Evolutionary conservation across 192 early-diverging fungal species (phyloP).

Genomic region (Coemansia asiatica): DNA sequence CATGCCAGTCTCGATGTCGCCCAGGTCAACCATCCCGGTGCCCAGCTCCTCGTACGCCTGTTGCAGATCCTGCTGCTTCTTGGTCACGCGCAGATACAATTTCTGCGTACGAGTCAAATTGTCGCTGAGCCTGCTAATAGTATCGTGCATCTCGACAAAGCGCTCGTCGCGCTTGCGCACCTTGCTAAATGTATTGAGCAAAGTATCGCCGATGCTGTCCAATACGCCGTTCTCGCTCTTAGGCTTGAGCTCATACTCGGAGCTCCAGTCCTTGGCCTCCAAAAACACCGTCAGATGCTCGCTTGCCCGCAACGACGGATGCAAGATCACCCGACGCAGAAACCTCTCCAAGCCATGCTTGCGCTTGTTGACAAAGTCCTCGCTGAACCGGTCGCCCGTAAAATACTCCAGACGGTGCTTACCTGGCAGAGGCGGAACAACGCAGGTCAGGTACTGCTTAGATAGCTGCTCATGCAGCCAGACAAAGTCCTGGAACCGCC

Average conservation of each 20-base stretch:
- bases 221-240: slow-evolving; percentile 64
- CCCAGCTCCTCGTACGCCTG: slow-evolving; percentile 79
- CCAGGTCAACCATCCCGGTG: slow-evolving; percentile 71
- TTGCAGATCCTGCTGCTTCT: slow-evolving; percentile 77
- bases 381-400: slow-evolving; percentile 90
- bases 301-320: slow-evolving; percentile 76
- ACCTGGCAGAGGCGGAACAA: slow-evolving; percentile 87
- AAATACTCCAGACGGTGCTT: slow-evolving; percentile 93
- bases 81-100: slow-evolving; percentile 71
- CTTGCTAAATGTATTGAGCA: slow-evolving; percentile 89
- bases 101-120: slow-evolving; percentile 86
- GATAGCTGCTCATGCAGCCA: slow-evolving; percentile 77
- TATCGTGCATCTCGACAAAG: slow-evolving; percentile 81
- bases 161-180: slow-evolving; percentile 84
- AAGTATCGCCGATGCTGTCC: slow-evolving; percentile 78
- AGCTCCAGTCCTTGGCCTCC: slow-evolving; percentile 76
- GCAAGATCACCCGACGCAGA: slow-evolving; percentile 74
- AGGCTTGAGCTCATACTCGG: slow-evolving; percentile 57
- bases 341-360: slow-evolving; percentile 78
- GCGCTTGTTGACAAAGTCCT: slow-evolving; percentile 87
- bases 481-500: slow-evolving; percentile 94
- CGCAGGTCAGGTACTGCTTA: slow-evolving; percentile 75
- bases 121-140: slow-evolving; percentile 80
- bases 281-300: slow-evolving; percentile 76
- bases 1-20: slow-evolving; percentile 84